phyloP scores from a whole-genome alignment of 345 rosid species.

The Camelina sativa region DNA sequence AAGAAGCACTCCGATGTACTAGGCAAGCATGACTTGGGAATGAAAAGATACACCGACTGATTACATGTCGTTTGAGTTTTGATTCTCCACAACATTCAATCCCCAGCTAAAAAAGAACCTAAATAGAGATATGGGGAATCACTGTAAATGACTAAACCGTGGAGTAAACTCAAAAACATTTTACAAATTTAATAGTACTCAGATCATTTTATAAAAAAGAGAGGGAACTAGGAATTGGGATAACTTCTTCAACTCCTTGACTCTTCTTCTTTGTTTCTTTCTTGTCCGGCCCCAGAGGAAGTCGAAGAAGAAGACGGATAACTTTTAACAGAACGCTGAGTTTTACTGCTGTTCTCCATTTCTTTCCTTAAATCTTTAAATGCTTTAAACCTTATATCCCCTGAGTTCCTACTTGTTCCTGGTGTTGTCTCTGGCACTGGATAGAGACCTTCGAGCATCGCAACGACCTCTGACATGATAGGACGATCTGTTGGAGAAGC shows the following conservation, averaged over 20 bases:
- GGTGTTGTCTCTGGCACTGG: constrained; percentile 48
- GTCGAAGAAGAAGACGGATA: constrained; percentile 39
- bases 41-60: neutral
- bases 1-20: too few relatives aligned
- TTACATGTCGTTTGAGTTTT: neutral
- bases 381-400: constrained; percentile 54
- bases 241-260: constrained; percentile 15
- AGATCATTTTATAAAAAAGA: neutral
- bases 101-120: constrained; percentile 3
- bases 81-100: neutral
- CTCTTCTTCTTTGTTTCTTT: constrained; percentile 21
- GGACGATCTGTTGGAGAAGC: constrained; percentile 59
- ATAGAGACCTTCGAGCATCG: constrained; percentile 56
- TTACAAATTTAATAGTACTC: neutral
- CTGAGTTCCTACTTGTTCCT: constrained; percentile 43
- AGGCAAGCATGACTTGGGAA: neutral
- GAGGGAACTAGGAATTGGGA: neutral
- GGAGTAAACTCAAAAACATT: neutral
- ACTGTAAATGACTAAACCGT: neutral
- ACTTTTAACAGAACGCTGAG: constrained; percentile 41
- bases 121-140: neutral
- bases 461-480: constrained; percentile 62
- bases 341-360: constrained; percentile 43
- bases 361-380: constrained; percentile 51
- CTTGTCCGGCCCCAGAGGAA: constrained; percentile 33